Evolutionary conservation across 371 early-diverging fungal genomes (phyloP).

Genomic region (Rhizopus sp.): DNA sequence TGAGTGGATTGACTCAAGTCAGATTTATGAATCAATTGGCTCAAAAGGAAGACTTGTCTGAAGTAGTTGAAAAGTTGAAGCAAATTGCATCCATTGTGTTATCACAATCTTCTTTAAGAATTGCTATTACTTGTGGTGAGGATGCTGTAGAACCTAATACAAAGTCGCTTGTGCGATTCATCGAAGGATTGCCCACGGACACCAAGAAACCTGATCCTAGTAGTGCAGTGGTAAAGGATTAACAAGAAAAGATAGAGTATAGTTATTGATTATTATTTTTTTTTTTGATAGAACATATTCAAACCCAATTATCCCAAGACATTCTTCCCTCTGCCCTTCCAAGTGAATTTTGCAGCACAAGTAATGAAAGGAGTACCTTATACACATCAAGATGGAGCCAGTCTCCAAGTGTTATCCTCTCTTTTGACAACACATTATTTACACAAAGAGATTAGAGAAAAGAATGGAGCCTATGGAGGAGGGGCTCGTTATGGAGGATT

Average conservation of each 20-base stretch:
- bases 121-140: slow-evolving; percentile 70
- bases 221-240: slow-evolving; percentile 16
- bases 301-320: slow-evolving; percentile 42
- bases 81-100: slow-evolving; percentile 57
- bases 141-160: slow-evolving; percentile 64
- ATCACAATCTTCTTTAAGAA: slow-evolving; percentile 60
- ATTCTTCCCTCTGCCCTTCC: slow-evolving; percentile 78
- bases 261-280: background rate
- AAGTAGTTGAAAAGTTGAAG: slow-evolving; percentile 65
- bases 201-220: slow-evolving; percentile 12
- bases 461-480: slow-evolving; percentile 96
- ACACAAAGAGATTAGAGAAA: slow-evolving; percentile 94
- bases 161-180: slow-evolving; percentile 51
- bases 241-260: background rate
- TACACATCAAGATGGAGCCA: slow-evolving; percentile 78
- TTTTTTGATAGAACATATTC: slow-evolving; percentile 26
- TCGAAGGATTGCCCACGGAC: slow-evolving; percentile 48
- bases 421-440: slow-evolving; percentile 83
- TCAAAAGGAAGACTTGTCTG: slow-evolving; percentile 56
- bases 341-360: slow-evolving; percentile 84
- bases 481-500: slow-evolving; percentile 76
- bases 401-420: slow-evolving; percentile 77
- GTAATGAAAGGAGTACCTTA: slow-evolving; percentile 81
- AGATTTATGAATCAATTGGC: slow-evolving; percentile 76
- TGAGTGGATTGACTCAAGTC: slow-evolving; percentile 81